Conservation (phyloP, 306 rosid species). For the Cucumis melo region DNA sequence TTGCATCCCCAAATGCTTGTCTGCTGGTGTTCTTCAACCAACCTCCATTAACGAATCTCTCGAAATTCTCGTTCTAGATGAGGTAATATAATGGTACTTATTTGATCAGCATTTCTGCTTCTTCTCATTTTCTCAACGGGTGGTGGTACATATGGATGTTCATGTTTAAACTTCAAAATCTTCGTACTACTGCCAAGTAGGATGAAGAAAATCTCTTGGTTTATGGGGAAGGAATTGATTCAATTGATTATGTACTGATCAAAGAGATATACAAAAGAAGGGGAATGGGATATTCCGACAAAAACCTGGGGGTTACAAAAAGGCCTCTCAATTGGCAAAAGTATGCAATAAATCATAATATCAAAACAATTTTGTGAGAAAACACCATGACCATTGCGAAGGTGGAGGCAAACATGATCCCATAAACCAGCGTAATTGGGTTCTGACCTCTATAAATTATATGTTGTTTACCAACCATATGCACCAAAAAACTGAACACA, state of each 20-base stretch:
- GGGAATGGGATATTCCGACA: neutral
- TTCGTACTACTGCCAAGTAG: neutral
- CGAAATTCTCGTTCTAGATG: slow-evolving; percentile 90
- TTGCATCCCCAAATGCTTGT: slow-evolving; percentile 73
- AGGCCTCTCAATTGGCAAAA: neutral
- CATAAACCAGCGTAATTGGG: neutral
- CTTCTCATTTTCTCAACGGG: neutral
- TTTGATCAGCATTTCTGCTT: neutral
- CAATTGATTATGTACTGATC: neutral
- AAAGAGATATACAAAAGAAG: neutral
- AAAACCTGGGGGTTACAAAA: neutral
- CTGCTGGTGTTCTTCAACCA: slow-evolving; percentile 38
- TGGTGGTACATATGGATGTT: neutral
- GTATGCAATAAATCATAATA: neutral
- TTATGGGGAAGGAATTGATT: neutral
- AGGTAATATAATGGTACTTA: slow-evolving; percentile 31
- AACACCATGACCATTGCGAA: neutral
- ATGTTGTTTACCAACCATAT: neutral
- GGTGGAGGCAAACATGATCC: neutral
- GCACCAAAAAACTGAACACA: neutral
- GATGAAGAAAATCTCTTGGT: no score
- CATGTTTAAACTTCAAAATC: neutral
- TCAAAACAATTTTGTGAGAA: neutral
- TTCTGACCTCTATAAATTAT: neutral
- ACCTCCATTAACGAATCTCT: slow-evolving; percentile 47